These are phyloP conservation scores for Angomonas ambiguus DNA, from an alignment of 208 protist species.

Conservation along the genomic window DNA sequence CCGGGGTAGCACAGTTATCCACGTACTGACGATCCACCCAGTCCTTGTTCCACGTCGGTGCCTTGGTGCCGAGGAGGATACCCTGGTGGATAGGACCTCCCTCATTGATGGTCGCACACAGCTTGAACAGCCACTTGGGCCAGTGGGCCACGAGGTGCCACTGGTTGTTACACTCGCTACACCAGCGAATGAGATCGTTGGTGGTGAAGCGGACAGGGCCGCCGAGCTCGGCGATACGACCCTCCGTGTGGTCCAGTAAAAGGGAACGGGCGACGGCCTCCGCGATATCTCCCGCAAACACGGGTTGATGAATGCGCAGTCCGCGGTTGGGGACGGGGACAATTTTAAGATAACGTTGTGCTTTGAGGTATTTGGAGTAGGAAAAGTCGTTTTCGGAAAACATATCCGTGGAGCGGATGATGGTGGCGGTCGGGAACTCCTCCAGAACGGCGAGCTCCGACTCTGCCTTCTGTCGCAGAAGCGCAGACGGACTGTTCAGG, in stretches of 20 bases:
- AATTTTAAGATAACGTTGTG: constrained; percentile 80
- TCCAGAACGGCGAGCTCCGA: constrained; percentile 86
- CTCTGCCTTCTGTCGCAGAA: constrained; percentile 82
- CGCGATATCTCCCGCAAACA: constrained; percentile 85
- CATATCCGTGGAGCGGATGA: constrained; percentile 84
- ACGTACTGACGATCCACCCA: constrained; percentile 88
- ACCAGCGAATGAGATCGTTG: constrained; percentile 86
- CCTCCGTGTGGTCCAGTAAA: constrained; percentile 85
- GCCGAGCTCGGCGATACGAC: constrained; percentile 88
- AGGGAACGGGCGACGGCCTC: constrained; percentile 80
- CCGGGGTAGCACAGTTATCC: constrained; percentile 84
- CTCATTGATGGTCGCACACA: constrained; percentile 74
- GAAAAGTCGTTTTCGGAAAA: constrained; percentile 85
- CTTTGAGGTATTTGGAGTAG: constrained; percentile 88
- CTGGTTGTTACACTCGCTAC: constrained; percentile 75
- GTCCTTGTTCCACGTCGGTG: constrained; percentile 81
- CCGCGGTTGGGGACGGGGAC: constrained; percentile 81
- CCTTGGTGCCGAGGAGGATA: constrained; percentile 56
- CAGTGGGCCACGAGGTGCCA: constrained; percentile 59
- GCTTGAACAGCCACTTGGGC: constrained; percentile 67
- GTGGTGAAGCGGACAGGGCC: constrained; percentile 88
- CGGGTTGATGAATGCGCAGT: constrained; percentile 84
- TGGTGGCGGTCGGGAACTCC: constrained; percentile 89
- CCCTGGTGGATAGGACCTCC: constrained; percentile 72
- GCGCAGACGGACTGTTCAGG: constrained; percentile 77